Percentiles rank a stretch among this genome's conserved stretches.
Conservation (phyloP, 371 early-diverging fungal species). For the Apophysomyces elegans region DNA sequence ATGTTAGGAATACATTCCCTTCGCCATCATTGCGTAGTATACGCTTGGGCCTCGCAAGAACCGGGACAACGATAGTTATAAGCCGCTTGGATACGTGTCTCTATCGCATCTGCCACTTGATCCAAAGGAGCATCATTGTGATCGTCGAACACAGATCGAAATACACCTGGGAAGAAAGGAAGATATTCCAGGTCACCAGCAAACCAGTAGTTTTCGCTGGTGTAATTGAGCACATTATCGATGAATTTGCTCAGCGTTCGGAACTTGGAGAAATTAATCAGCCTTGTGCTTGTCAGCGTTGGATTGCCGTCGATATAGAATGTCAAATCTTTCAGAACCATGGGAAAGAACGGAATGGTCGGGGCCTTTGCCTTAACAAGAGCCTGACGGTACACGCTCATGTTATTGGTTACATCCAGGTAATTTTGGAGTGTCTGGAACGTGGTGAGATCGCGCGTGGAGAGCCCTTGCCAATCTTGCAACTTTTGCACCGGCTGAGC, state of each 20-base stretch:
- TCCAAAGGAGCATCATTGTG: constrained; percentile 15
- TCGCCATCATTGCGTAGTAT: background rate
- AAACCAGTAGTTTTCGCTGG: constrained; percentile 38
- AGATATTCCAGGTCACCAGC: constrained; percentile 25
- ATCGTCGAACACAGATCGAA: background rate
- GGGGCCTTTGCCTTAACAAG: constrained; percentile 34
- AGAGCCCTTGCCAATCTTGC: constrained; percentile 39
- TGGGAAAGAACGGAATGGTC: constrained; percentile 44
- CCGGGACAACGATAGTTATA: background rate
- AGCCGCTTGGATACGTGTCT: constrained; percentile 16
- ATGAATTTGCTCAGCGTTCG: constrained; percentile 30
- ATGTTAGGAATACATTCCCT: no score
- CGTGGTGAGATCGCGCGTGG: constrained; percentile 36
- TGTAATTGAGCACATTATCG: constrained; percentile 18
- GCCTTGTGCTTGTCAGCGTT: constrained; percentile 18
- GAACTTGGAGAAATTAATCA: constrained; percentile 41
- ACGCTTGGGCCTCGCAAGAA: constrained; percentile 3
- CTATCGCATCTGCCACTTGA: constrained; percentile 15
- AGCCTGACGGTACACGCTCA: constrained; percentile 47
- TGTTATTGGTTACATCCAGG: constrained; percentile 48
- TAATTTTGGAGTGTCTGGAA: constrained; percentile 34
- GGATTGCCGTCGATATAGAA: constrained; percentile 52
- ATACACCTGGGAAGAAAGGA: constrained; percentile 27
- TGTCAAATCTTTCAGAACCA: constrained; percentile 48
- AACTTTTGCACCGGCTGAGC: constrained; percentile 33